Base-by-base conservation (phyloP, 345 rosid species). In the Dipteronia dyeriana region DNA sequence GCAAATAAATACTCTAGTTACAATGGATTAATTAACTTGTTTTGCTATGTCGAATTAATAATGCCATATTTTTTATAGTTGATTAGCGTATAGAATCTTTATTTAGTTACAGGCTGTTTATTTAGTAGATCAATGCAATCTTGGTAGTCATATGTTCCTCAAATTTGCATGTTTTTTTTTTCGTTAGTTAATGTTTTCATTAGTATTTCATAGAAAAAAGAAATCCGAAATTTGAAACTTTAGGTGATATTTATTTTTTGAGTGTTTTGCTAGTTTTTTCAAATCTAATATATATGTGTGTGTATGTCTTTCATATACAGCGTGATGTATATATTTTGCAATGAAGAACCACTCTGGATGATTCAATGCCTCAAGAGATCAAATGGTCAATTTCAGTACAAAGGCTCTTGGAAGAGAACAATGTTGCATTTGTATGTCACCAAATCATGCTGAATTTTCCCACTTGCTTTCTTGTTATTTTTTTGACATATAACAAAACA, bases 261-360 rank as follows among this genome's bases (percentile, higher is more conserved):
- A 29, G 8, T 22, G 31, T 16, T 53, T 70, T 47, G 47, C 31
- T 49, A 1, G 8, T 70, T 26, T 53, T 26, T 29, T 31, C 77
- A 75, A 2, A 31, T 7, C 64, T 70, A 39, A 45, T 49, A 49
- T 23, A 22, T 43, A 20, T 49, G 5, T 22, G 14, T 49, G 5
- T 22, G 14, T 74, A 17, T 73, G 54, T 71, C 19, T 57, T 75
- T 71, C 43, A 29, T 53, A 2, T 76, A 85, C 84, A 95, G 99
- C 82, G 94, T 91, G 43, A 88, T 90, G 94, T 91, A 95, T 81
- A 91, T 93, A 66, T 81, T 95, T 3, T 91, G 98, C 87, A 87
- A 88, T 43, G 99, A 91, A 84, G 99, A 95, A 60, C 99, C 99
- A 0, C 81, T 95, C 8, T 95, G 99, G 99, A 93, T 91, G 99